Evolutionary conservation across 2,329 filamentous ascomycete species (phyloP).

Genomic region (Penicillium sp.): DNA sequence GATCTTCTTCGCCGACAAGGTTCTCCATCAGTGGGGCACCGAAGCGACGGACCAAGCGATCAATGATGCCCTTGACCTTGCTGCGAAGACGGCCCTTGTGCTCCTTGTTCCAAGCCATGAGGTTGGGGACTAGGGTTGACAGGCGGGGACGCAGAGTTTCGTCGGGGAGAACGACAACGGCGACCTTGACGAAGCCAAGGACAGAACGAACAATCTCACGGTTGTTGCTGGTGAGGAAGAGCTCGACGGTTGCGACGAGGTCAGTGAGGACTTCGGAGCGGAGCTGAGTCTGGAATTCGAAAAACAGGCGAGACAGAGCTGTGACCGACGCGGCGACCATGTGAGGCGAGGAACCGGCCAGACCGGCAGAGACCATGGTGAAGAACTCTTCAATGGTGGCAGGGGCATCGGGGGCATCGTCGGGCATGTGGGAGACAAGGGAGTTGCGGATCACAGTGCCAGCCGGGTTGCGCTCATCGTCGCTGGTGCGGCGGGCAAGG

Average conservation of each 20-base stretch:
- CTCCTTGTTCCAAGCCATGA: conserved; percentile 95
- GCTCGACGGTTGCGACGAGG: conserved; percentile 88
- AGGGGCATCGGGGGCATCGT: conserved; percentile 70
- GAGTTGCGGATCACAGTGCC: conserved; percentile 80
- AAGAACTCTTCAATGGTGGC: conserved; percentile 93
- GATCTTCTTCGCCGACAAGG: conserved; percentile 79
- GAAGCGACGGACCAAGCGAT: conserved; percentile 89
- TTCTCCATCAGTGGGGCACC: conserved; percentile 78
- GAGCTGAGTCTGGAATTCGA: conserved; percentile 77
- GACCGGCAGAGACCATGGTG: conserved; percentile 95
- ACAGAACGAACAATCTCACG: conserved; percentile 94
- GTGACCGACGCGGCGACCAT: conserved; percentile 99
- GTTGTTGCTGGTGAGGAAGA: conserved; percentile 95
- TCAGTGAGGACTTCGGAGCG: conserved; percentile 71
- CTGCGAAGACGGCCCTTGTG: conserved; percentile 96
- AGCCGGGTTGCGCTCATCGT: conserved; percentile 53
- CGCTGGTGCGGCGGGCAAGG: conserved; percentile 80
- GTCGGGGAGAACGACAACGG: conserved; percentile 78
- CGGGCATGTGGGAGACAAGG: conserved; percentile 82
- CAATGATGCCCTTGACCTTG: conserved; percentile 97
- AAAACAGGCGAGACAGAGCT: conserved; percentile 87
- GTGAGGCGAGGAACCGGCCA: conserved; percentile 88
- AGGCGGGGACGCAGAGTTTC: conserved; percentile 78
- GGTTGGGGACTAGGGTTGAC: conserved; percentile 74
- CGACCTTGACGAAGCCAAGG: conserved; percentile 95